A percentile compares a stretch with the other conserved stretches of the same genome.
Evolutionary conservation across 2,329 filamentous ascomycete species (phyloP).

Genomic region (Botryotinia calthae): DNA sequence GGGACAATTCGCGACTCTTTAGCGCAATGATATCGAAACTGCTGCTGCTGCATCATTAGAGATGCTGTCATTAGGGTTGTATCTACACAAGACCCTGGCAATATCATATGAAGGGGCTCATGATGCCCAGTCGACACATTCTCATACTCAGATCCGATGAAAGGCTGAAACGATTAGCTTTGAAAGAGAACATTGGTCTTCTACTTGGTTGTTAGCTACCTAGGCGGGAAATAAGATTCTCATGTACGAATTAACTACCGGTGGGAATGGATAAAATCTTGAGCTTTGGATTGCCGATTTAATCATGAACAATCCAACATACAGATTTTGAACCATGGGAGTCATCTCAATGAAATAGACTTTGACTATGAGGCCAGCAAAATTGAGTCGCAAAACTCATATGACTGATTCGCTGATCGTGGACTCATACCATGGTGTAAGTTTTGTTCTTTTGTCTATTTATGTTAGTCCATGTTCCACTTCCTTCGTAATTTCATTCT

Average conservation of each 20-base stretch:
- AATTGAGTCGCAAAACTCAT: background rate
- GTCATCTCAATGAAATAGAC: background rate
- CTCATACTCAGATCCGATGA: background rate
- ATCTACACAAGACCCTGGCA: background rate
- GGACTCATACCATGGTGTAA: background rate
- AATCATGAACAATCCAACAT: background rate
- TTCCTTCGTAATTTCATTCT: background rate
- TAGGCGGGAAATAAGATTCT: background rate
- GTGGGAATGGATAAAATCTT: background rate
- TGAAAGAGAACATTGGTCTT: background rate
- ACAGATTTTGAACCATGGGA: background rate
- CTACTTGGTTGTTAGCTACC: background rate
- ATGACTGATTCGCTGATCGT: background rate
- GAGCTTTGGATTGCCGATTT: background rate
- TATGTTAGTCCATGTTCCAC: background rate
- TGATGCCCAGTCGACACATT: background rate
- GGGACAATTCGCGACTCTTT: background rate
- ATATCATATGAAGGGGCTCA: background rate
- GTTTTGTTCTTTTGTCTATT: background rate
- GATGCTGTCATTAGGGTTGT: background rate
- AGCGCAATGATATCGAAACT: background rate
- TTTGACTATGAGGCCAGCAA: background rate
- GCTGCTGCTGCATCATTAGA: background rate
- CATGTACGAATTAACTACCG: background rate
- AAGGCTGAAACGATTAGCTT: background rate